Conservation (phyloP, 108 stramenopile genomes). For the Skeletonema marinoi region DNA sequence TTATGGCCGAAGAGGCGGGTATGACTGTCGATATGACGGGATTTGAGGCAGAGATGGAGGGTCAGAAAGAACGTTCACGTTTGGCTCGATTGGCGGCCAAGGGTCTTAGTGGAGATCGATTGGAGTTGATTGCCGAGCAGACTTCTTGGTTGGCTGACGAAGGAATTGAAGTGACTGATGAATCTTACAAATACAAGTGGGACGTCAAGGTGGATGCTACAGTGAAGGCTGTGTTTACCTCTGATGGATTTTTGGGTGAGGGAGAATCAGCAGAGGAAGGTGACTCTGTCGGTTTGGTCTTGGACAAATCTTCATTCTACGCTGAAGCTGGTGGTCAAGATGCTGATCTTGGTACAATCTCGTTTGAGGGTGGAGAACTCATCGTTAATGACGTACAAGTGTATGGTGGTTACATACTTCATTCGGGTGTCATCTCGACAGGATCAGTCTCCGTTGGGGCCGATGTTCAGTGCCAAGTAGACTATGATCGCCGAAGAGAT, state of each 20-base stretch:
- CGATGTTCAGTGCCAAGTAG: conserved; percentile 82
- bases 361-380: conserved; percentile 42
- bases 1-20: conserved; percentile 97
- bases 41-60: conserved; percentile 87
- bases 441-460: conserved; percentile 73
- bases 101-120: conserved; percentile 53
- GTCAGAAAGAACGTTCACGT: conserved; percentile 83
- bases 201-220: conserved; percentile 75
- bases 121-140: conserved; percentile 95
- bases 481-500: conserved; percentile 88
- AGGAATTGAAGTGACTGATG: conserved; percentile 85
- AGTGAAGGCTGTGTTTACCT: conserved; percentile 85
- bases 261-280: conserved; percentile 56
- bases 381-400: conserved; percentile 80
- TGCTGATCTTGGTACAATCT: conserved; percentile 83
- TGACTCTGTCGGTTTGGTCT: conserved; percentile 81
- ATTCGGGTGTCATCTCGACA: conserved; percentile 70
- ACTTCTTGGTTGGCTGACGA: conserved; percentile 84
- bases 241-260: conserved; percentile 68
- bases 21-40: conserved; percentile 88
- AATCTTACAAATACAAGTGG: conserved; percentile 89
- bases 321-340: conserved; percentile 98
- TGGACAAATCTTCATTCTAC: conserved; percentile 95
- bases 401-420: conserved; percentile 92
- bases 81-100: conserved; percentile 72